Base-by-base conservation (phyloP, 176 grass and related monocot genomes). In the Chrysopogon serrulatus region DNA sequence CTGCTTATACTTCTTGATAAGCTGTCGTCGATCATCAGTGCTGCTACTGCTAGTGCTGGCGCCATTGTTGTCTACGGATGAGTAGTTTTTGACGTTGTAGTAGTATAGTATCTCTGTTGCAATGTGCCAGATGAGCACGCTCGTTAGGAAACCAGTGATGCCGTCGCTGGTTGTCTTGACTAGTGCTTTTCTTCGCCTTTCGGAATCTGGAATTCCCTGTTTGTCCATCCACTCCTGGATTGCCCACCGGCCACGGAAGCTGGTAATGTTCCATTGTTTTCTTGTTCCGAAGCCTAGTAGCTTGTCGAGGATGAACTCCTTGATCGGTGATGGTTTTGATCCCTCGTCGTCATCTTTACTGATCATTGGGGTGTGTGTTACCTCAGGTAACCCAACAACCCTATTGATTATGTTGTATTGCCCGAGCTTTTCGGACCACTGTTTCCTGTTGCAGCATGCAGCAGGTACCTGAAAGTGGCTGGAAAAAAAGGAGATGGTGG, bases 401-500 rank as follows among this genome's bases (percentile, higher is more conserved):
- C 9, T 14, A 21, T 26, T 72, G 31, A 86, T 39, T 31, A 79
- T 74, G 41, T 0, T 80, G 34, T 86, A 80, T 6, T 80, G 84
- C 1, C 68, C 77, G 26, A 74, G 1, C 34, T 66, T 12, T 41
- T 86, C 59, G 0, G 84, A 81, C 69, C 77, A 86, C 35, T n/a
- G n/a, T n/a, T 33, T 33, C 10, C 41, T 77, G 4, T 5, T 57
- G 11, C 6, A 15, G 21, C 73, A 57, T 40, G 53, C 21, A 10
- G 53, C 5, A 62, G 56, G 56, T 27, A 27, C 34, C 35, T 18
- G 53, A 17, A 41, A 28, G 54, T 8, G 12, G 8, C 5, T 77
- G 53, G 9, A 23, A 24, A 56, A 24, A 39, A 11, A 8, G 49
- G 35, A 23, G 8, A 8, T 36, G 48, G 17, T 19, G 6, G 16